Evolutionary conservation across 495 filamentous ascomycete species (phyloP), one percentile per base, ranked within the genome.

Genomic region (Penicillium flavigenum): DNA sequence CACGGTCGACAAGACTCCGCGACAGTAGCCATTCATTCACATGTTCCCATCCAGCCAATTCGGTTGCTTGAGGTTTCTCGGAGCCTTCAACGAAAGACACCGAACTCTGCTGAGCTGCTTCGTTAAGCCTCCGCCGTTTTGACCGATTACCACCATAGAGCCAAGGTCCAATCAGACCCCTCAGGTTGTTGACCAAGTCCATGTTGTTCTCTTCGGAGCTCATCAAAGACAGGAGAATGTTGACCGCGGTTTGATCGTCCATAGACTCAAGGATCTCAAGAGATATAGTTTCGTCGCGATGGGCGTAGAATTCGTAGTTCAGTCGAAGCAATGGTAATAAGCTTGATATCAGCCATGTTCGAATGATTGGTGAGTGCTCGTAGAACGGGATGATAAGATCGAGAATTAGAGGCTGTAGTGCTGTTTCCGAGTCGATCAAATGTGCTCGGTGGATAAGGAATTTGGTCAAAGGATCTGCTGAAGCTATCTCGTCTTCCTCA

Each of bases 281-380:
- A 3, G 85, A 84, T 34, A 84, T 73, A 8, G 73, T 62, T 12
- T 77, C 72, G 14, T 79, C 80, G 11, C 81, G 78, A 29, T 81
- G 70, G 0, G 88, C 83, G 59, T 96, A 88, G 64, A 91, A 94
- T 75, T 94, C 90, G 67, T 88, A 88, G 63, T 88, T 88, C n/a
- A 91, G 77, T 51, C 92, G 82, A 16, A 93, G 73, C 2, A 96
- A 77, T 0, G 92, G 92, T 22, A 97, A 75, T 19, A 95, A 76
- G 19, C 80, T 86, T 1, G 91, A 91, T 27, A 95, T 81, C 65
- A 90, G 80, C 87, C 91, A 91, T 44, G 78, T 84, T 56, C 87
- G 82, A 47, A 96, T 71, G 41, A 77, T 78, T 14, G 84, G 75
- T 16, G 85, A 85, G 51, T 81, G 84, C 36, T 86, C 72, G 43